Conservation (phyloP, 2,329 filamentous ascomycete species). For the Blastomyces silverae region DNA sequence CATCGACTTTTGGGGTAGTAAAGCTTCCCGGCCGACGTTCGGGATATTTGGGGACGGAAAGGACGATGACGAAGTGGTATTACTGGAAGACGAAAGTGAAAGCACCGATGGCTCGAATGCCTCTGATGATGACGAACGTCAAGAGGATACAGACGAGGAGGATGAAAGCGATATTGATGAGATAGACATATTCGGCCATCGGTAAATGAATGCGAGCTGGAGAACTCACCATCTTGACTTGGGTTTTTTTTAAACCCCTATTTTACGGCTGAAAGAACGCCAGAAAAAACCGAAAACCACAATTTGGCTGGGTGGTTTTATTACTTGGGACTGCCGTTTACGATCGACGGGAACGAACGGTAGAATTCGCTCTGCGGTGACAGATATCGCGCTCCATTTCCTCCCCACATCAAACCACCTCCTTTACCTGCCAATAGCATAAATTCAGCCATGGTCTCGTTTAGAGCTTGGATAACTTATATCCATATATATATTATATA, state of each 20-base stretch:
- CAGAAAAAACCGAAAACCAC: background rate
- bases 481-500: no score
- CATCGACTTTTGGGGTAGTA: constrained; percentile 52
- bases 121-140: constrained; percentile 43
- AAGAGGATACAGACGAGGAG: constrained; percentile 36
- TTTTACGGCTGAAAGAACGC: background rate
- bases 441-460: background rate
- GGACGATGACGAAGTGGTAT: constrained; percentile 24
- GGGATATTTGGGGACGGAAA: constrained; percentile 31
- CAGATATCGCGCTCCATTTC: background rate
- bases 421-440: background rate
- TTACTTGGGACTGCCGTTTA: background rate
- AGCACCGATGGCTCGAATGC: constrained; percentile 38
- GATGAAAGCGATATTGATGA: constrained; percentile 48
- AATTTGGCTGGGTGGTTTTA: background rate
- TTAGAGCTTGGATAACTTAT: background rate
- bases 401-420: background rate
- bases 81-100: constrained; percentile 33
- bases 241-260: background rate
- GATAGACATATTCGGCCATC: constrained; percentile 50
- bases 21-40: constrained; percentile 39
- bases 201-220: constrained; percentile 29
- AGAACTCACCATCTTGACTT: background rate
- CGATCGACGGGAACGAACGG: background rate
- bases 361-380: background rate